Evolutionary conservation across 805 yeast species (phyloP), one percentile per base, ranked within the genome.

Genomic region (Lipomyces starkeyi): DNA sequence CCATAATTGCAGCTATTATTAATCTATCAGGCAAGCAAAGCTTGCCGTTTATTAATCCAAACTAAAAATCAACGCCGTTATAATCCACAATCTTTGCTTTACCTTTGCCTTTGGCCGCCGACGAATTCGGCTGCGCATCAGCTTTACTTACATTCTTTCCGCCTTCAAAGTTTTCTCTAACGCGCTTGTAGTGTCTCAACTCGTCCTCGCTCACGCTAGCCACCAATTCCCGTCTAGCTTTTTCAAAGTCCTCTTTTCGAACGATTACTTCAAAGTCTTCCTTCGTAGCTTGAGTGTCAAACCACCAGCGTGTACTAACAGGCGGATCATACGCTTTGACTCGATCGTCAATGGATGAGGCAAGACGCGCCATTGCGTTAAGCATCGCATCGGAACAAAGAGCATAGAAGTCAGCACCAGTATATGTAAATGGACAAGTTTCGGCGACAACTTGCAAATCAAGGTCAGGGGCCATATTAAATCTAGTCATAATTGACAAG

Each of bases 401-500:
- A 0, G 98, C 99, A 78, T 95, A 95, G 79, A 95, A 94, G 78
- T 95, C 99, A 3, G 99, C 99, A 71, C 99, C 99, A 0, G 99
- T 94, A 76, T 87, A 93, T n/a, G 91, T 92, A 76, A 88, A 92
- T 0, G 97, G 91, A 79, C 98, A 93, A 6, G 80, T 78, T 20
- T 84, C 83, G 0, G 97, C 94, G 32, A 95, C 79, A 6, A 75
- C 74, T 2, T 75, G 73, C 66, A 93, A 79, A 65, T 89, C 83
- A 2, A 93, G 91, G 27, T 85, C 84, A 1, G 83, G 81, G 64
- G 83, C 85, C 13, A 94, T 77, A 61, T 81, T 82, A 72, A 80
- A 80, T 43, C 64, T 63, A 34, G 13, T 17, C 22, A 17, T 17
- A n/a, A 43, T 43, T 6, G 20, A 13, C 20, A 43, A 7, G 49